phyloP scores from a whole-genome alignment of 1,284 basidiomycete species.

The Puccinia polysora region DNA sequence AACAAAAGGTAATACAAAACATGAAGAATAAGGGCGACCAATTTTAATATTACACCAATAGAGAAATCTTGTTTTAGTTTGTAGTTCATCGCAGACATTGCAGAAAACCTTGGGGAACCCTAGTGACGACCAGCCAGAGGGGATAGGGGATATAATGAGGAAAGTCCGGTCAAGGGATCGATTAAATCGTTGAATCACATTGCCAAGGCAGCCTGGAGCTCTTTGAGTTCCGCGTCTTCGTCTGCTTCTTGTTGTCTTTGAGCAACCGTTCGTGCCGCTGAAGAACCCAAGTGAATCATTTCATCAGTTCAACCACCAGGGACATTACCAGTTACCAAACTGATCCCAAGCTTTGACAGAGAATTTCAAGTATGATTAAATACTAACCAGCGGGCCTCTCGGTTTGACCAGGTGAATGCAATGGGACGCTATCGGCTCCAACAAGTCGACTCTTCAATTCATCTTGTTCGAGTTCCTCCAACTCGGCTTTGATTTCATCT shows the following conservation, averaged over 20 bases:
- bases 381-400: constrained; percentile 58
- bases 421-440: constrained; percentile 83
- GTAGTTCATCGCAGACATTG: no score
- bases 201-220: constrained; percentile 84
- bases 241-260: constrained; percentile 67
- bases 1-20: no score
- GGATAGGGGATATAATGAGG: no score
- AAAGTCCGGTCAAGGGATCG: no score
- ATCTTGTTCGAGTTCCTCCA: constrained; percentile 87
- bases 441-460: constrained; percentile 79
- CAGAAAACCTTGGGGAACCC: no score
- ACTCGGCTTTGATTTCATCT: constrained; percentile 76
- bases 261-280: constrained; percentile 50
- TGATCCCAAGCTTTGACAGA: no score
- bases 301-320: no score
- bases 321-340: no score
- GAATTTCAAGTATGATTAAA: constrained; percentile 7
- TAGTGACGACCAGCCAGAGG: no score
- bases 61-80: no score
- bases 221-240: constrained; percentile 84
- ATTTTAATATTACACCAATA: no score
- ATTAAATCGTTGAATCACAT: constrained; percentile 62
- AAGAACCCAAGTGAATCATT: constrained; percentile 3
- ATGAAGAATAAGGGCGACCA: no score
- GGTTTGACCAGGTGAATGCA: constrained; percentile 71